Percentiles rank a stretch among this genome's conserved stretches.
phyloP scores from a whole-genome alignment of 345 rosid species.

The Anacardium occidentale region DNA sequence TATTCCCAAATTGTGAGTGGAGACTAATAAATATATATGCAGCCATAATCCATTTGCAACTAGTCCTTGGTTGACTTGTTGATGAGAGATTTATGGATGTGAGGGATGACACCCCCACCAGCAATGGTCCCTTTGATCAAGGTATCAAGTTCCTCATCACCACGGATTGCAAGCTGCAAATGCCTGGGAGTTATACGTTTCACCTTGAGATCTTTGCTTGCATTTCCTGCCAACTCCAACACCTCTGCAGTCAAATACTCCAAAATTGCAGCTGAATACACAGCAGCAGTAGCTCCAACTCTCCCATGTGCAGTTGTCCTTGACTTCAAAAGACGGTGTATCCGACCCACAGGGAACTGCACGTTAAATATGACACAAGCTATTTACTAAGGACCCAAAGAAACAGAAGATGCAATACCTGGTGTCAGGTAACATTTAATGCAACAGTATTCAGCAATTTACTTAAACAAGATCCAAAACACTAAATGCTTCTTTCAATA shows the following conservation, averaged over 20 bases:
- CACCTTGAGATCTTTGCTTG: conserved; percentile 17
- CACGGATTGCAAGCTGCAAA: conserved; percentile 17
- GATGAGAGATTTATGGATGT: conserved; percentile 22
- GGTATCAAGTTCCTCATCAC: conserved; percentile 19
- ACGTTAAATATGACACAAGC: conserved; percentile 5
- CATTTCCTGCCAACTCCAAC: conserved; percentile 13
- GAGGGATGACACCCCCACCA: conserved; percentile 19
- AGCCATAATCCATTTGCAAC: conserved; percentile 6
- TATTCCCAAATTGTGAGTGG: no score
- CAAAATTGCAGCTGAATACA: conserved; percentile 15
- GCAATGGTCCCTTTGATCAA: not conserved
- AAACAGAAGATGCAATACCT: not conserved
- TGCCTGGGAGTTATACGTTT: conserved; percentile 20
- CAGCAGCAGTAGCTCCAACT: conserved; percentile 20
- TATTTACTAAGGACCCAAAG: not conserved
- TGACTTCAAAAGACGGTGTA: conserved; percentile 12
- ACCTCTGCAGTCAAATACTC: conserved; percentile 18
- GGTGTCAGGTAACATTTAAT: not conserved
- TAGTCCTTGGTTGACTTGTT: conserved; percentile 49
- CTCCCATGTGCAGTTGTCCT: conserved; percentile 9
- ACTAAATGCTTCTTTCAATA: not conserved
- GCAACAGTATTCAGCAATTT: not conserved
- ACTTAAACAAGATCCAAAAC: not conserved
- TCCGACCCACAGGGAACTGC: conserved; percentile 23
- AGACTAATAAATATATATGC: not conserved